Percentiles rank a stretch among this genome's conserved stretches.
These are phyloP conservation scores for Neofusicoccum umdonicola DNA, from an alignment of 2,329 filamentous ascomycete genomes.

Conservation along the genomic window DNA sequence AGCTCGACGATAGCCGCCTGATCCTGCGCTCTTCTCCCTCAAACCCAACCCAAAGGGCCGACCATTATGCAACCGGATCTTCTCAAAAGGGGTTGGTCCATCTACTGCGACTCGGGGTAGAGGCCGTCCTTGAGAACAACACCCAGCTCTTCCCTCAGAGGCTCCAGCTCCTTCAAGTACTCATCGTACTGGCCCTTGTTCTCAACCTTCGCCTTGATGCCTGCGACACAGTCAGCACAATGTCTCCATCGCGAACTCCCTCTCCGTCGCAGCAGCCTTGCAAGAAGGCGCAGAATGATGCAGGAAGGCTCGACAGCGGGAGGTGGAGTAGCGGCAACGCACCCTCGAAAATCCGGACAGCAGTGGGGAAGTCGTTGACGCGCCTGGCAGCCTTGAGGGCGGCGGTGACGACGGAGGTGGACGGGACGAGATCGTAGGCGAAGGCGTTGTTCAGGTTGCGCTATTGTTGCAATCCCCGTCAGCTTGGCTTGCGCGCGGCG, in stretches of 20 bases:
- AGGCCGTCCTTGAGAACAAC: constrained; percentile 88
- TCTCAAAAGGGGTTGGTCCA: background rate
- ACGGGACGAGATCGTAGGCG: constrained; percentile 98
- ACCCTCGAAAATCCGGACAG: constrained; percentile 98
- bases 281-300: background rate
- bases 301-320: background rate
- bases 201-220: constrained; percentile 99
- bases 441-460: constrained; percentile 99
- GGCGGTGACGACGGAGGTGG: constrained; percentile 83
- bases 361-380: constrained; percentile 98
- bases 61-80: background rate
- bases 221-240: constrained; percentile 45
- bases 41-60: background rate
- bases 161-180: constrained; percentile 91
- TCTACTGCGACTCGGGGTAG: constrained; percentile 59
- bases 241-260: background rate
- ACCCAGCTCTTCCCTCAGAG: constrained; percentile 89
- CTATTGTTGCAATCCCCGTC: constrained; percentile 39
- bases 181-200: constrained; percentile 96
- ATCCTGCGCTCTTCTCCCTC: constrained; percentile 7
- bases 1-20: background rate
- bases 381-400: constrained; percentile 90
- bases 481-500: background rate
- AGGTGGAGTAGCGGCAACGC: constrained; percentile 36
- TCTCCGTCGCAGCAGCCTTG: background rate